phyloP scores from a whole-genome alignment of 129 eudicot genomes.

The Heracleum sosnowskyi region DNA sequence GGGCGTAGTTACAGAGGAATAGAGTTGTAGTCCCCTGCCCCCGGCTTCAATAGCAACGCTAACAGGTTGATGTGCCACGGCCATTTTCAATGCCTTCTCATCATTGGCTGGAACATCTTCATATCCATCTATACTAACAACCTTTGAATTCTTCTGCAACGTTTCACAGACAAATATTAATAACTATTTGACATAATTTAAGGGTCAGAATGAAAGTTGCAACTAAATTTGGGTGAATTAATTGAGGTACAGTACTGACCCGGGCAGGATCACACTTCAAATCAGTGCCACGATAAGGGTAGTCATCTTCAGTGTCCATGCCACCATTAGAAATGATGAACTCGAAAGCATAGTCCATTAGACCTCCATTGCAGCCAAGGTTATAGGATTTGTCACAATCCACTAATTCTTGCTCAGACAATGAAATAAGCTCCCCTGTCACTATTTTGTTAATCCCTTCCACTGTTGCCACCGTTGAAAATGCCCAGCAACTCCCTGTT shows the following conservation, averaged over 20 bases:
- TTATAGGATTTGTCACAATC: constrained; percentile 65
- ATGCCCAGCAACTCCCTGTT: constrained; percentile 98
- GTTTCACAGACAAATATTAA: not conserved
- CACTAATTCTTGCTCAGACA: constrained; percentile 84
- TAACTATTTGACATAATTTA: not conserved
- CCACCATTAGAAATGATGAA: constrained; percentile 87
- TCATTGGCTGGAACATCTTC: constrained; percentile 72
- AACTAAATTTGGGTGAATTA: not conserved
- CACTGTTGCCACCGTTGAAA: constrained; percentile 90
- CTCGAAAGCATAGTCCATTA: constrained; percentile 83
- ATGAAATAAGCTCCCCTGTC: constrained; percentile 54
- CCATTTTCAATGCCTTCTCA: constrained; percentile 70
- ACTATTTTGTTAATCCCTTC: constrained; percentile 75
- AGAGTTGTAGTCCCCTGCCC: constrained; percentile 66
- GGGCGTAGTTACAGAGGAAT: constrained; percentile 41
- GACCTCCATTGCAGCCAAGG: constrained; percentile 78
- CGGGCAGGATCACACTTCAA: constrained; percentile 48
- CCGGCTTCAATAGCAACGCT: constrained; percentile 94
- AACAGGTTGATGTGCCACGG: constrained; percentile 89
- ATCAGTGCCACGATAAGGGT: constrained; percentile 67
- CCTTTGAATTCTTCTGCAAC: constrained; percentile 54
- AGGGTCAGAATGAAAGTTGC: not conserved
- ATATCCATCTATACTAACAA: constrained; percentile 74
- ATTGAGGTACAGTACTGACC: constrained; percentile 29
- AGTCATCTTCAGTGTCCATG: constrained; percentile 63